A percentile compares a stretch with the other conserved stretches of the same genome.
phyloP scores from a whole-genome alignment of 2,329 filamentous ascomycete genomes.

The Thielaviopsis punctulata region DNA sequence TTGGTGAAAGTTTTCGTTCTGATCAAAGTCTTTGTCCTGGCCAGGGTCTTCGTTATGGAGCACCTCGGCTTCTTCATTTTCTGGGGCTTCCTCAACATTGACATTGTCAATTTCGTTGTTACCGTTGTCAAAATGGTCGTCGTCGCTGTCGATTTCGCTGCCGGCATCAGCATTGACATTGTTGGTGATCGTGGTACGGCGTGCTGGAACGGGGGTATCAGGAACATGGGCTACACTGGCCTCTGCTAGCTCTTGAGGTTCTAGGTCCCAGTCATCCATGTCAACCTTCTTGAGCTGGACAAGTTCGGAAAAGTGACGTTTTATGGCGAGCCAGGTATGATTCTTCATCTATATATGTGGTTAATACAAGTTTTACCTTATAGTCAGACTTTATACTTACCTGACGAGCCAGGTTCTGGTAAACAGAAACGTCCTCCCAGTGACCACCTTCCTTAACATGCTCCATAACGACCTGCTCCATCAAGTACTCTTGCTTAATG shows the following conservation, averaged over 20 bases:
- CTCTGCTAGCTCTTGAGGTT: not conserved
- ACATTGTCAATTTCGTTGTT: not conserved
- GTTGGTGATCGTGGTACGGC: not conserved
- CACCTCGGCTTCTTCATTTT: not conserved
- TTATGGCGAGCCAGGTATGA: slow-evolving; percentile 5
- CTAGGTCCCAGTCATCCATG: slow-evolving; percentile 9
- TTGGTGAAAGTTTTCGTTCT: not conserved
- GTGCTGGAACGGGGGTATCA: not conserved
- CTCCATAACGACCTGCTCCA: slow-evolving; percentile 7
- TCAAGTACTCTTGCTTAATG: slow-evolving; percentile 2
- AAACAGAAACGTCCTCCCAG: slow-evolving; percentile 11
- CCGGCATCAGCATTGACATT: not conserved
- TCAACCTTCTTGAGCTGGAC: slow-evolving; percentile 5
- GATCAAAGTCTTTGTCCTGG: no score
- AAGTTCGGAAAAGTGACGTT: slow-evolving; percentile 8
- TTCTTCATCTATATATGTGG: not conserved
- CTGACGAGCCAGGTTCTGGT: slow-evolving; percentile 8
- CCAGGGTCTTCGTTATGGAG: no score
- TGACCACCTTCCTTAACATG: slow-evolving; percentile 11
- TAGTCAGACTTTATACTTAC: slow-evolving; percentile 6
- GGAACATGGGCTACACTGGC: not conserved
- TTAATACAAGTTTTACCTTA: not conserved
- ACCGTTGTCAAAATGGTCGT: not conserved
- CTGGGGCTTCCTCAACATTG: not conserved
- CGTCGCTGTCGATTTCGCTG: not conserved